These are phyloP conservation scores for Phaeotremella skinneri DNA, from an alignment of 768 basidiomycete species.

Conservation along the genomic window DNA sequence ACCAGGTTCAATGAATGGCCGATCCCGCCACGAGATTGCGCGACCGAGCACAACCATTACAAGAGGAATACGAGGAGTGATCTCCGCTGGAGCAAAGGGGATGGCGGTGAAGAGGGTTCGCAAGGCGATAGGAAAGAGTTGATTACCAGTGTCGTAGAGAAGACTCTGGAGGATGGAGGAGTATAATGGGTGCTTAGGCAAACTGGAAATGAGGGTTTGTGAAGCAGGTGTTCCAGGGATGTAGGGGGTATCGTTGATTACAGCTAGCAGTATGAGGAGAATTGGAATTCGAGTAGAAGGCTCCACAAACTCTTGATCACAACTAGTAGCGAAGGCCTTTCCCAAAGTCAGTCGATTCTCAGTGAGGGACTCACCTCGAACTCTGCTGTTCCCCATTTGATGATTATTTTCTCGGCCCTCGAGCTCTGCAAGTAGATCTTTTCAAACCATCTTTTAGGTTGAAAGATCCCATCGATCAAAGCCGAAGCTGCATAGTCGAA, in stretches of 20 bases:
- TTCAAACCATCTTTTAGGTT: not conserved
- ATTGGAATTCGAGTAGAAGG: conserved; percentile 10
- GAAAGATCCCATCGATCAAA: not conserved
- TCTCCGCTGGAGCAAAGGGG: conserved; percentile 30
- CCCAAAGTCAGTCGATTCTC: not conserved
- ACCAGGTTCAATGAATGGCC: conserved; percentile 51
- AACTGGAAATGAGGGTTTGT: conserved; percentile 7
- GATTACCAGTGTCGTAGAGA: conserved; percentile 36
- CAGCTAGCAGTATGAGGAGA: conserved; percentile 6
- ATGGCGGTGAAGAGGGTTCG: conserved; percentile 34
- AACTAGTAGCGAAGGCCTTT: conserved; percentile 8
- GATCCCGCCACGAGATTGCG: conserved; percentile 45
- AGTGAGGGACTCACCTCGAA: conserved; percentile 15
- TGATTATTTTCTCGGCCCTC: conserved; percentile 2
- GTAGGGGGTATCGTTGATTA: conserved; percentile 10
- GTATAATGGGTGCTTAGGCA: conserved; percentile 8
- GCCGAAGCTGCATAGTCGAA: not conserved
- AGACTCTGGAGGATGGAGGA: conserved; percentile 23
- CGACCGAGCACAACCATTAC: conserved; percentile 46
- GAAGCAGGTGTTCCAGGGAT: conserved; percentile 20
- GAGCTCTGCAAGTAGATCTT: not conserved
- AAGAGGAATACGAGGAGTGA: conserved; percentile 37
- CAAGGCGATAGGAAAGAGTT: conserved; percentile 36
- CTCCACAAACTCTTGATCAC: conserved; percentile 2
- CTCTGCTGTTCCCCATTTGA: conserved; percentile 9